Evolutionary conservation across 2,329 filamentous ascomycete species (phyloP).

Genomic region (Ascosphaera apis): DNA sequence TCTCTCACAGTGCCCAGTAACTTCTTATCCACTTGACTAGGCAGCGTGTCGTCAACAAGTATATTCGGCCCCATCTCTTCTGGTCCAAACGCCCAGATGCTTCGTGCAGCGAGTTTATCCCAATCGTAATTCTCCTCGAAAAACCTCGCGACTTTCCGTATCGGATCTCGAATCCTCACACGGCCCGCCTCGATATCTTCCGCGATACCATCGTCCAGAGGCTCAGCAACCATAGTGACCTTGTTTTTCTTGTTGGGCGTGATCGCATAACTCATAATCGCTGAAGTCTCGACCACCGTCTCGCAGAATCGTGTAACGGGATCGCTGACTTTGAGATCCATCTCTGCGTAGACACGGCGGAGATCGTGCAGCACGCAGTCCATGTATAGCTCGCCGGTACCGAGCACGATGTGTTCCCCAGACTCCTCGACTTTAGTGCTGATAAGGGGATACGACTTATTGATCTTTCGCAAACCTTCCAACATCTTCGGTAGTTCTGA

Average conservation of each 20-base stretch:
- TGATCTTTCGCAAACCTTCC: conserved; percentile 84
- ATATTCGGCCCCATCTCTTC: conserved; percentile 92
- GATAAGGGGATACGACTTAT: conserved; percentile 91
- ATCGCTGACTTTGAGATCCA: conserved; percentile 98
- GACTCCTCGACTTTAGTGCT: conserved; percentile 96
- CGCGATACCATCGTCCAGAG: conserved; percentile 81
- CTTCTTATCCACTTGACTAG: conserved; percentile 86
- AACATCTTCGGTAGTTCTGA: conserved; percentile 98
- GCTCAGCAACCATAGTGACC: conserved; percentile 94
- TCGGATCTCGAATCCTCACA: conserved; percentile 80
- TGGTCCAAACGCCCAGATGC: conserved; percentile 96
- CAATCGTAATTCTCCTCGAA: conserved; percentile 95
- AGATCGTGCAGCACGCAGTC: conserved; percentile 94
- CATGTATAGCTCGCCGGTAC: conserved; percentile 98
- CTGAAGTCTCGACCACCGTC: conserved; percentile 89
- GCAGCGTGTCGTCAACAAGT: conserved; percentile 85
- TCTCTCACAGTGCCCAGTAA: conserved; percentile 69
- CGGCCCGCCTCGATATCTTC: conserved; percentile 80
- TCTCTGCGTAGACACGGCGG: conserved; percentile 80
- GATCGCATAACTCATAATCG: conserved; percentile 92
- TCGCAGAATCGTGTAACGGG: conserved; percentile 95
- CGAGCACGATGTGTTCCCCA: conserved; percentile 83
- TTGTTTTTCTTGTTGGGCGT: conserved; percentile 99
- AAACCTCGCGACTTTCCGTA: conserved; percentile 82
- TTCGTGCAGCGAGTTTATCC: conserved; percentile 80